Percentiles rank a stretch among this genome's conserved stretches.
Conservation (phyloP, 2,329 filamentous ascomycete species). For the Colletotrichum liaoningense region DNA sequence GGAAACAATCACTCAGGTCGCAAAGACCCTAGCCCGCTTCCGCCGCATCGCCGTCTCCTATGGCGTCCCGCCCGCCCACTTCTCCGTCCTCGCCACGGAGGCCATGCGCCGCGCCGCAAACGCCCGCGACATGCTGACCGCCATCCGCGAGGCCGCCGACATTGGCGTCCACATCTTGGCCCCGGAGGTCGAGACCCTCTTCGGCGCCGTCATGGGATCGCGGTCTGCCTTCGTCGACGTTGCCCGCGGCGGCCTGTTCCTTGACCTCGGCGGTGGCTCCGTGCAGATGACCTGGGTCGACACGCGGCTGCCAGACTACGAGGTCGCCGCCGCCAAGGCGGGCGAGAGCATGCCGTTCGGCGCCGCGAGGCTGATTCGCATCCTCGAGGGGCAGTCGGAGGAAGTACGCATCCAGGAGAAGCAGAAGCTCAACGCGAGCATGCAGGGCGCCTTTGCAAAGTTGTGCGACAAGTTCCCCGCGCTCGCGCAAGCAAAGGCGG, state of each 20-base stretch:
- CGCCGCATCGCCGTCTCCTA: constrained; percentile 77
- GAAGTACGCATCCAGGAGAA: constrained; percentile 59
- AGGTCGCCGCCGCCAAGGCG: constrained; percentile 62
- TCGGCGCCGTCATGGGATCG: constrained; percentile 83
- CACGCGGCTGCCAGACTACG: constrained; percentile 58
- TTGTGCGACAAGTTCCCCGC: constrained; percentile 60
- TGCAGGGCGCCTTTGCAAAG: constrained; percentile 70
- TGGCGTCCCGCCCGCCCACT: constrained; percentile 71
- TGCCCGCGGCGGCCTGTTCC: constrained; percentile 75
- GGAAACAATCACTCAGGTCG: constrained; percentile 73
- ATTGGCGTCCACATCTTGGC: constrained; percentile 79
- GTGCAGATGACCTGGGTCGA: constrained; percentile 75
- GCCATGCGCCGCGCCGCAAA: constrained; percentile 87
- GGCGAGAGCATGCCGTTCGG: constrained; percentile 72
- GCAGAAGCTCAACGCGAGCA: constrained; percentile 65
- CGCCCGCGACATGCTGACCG: constrained; percentile 72
- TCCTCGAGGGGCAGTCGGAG: constrained; percentile 55
- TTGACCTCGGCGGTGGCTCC: constrained; percentile 85
- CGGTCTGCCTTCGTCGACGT: constrained; percentile 78
- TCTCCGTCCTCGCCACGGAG: constrained; percentile 87
- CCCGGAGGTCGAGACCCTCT: constrained; percentile 83
- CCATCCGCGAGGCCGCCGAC: constrained; percentile 69
- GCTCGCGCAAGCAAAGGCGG: constrained; percentile 53
- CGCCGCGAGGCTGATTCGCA: constrained; percentile 66
- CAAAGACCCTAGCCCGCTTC: constrained; percentile 77